phyloP scores from a whole-genome alignment of 257 asterid genomes.

The Paraleonurus japonicus region DNA sequence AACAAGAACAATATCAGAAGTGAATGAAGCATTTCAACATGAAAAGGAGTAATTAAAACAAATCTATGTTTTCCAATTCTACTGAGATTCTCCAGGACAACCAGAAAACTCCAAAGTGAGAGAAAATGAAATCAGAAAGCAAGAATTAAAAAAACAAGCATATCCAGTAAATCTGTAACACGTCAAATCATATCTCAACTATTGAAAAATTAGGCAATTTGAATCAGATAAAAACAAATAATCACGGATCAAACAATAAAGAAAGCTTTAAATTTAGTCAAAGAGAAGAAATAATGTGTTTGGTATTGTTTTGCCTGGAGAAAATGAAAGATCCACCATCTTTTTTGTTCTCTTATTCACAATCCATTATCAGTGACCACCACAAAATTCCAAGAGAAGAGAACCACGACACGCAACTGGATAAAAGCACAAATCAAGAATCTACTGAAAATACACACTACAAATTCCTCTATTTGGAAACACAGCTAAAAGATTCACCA shows the following conservation, averaged over 20 bases:
- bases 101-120: constrained; percentile 58
- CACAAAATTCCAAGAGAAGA: constrained; percentile 43
- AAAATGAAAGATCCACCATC: constrained; percentile 27
- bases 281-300: constrained; percentile 24
- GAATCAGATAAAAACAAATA: constrained; percentile 28
- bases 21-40: constrained; percentile 36
- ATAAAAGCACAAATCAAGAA: constrained; percentile 25
- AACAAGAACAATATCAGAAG: constrained; percentile 46
- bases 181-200: constrained; percentile 43
- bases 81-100: constrained; percentile 58
- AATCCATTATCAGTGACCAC: constrained; percentile 33
- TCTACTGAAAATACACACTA: constrained; percentile 18
- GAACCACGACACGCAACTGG: constrained; percentile 22
- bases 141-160: constrained; percentile 33
- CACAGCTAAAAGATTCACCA: neutral
- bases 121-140: constrained; percentile 41
- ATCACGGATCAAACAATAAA: constrained; percentile 25
- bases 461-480: constrained; percentile 20
- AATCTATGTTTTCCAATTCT: constrained; percentile 8
- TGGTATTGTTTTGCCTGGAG: constrained; percentile 22
- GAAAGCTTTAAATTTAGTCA: constrained; percentile 28
- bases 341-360: constrained; percentile 25
- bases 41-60: constrained; percentile 34
- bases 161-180: constrained; percentile 39
- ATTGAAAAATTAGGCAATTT: constrained; percentile 27